Percentiles rank a stretch among this genome's conserved stretches.
Evolutionary conservation across 495 filamentous ascomycete species (phyloP).

Genomic region (Neurospora tetraspora): DNA sequence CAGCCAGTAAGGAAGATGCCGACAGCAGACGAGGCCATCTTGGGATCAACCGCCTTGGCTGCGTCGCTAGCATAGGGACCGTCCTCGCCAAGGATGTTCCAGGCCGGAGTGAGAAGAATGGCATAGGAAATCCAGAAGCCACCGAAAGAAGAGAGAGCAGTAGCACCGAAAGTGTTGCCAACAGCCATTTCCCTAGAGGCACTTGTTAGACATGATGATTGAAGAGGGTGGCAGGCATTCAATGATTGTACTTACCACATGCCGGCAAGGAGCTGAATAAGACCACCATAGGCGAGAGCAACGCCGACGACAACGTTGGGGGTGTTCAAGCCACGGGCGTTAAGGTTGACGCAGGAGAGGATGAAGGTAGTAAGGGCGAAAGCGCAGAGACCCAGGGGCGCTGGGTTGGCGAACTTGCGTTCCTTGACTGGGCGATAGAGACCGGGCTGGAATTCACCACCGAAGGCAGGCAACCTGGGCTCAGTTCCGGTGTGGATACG

Average conservation of each 20-base stretch:
- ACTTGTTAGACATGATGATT: background rate
- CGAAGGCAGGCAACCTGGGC: slow-evolving; percentile 65
- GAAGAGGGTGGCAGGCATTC: background rate
- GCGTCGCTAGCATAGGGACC: slow-evolving; percentile 30
- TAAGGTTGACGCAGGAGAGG: slow-evolving; percentile 74
- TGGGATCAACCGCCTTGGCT: slow-evolving; percentile 22
- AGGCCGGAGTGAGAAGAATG: slow-evolving; percentile 70
- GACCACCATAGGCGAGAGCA: slow-evolving; percentile 74
- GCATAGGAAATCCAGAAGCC: slow-evolving; percentile 95
- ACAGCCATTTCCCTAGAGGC: slow-evolving; percentile 86
- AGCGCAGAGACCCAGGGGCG: slow-evolving; percentile 74
- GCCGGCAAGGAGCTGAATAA: slow-evolving; percentile 86
- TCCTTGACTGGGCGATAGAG: slow-evolving; percentile 64
- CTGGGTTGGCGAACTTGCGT: slow-evolving; percentile 82
- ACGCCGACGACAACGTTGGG: slow-evolving; percentile 63
- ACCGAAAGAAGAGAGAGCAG: slow-evolving; percentile 90
- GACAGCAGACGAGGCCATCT: slow-evolving; percentile 49
- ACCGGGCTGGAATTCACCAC: slow-evolving; percentile 95
- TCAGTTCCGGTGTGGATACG: slow-evolving; percentile 55
- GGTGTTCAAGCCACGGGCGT: slow-evolving; percentile 44
- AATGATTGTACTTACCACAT: slow-evolving; percentile 74
- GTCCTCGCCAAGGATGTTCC: slow-evolving; percentile 50
- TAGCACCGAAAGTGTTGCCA: slow-evolving; percentile 96
- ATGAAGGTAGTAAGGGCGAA: slow-evolving; percentile 97
- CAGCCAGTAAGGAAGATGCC: slow-evolving; percentile 85